phyloP scores from a whole-genome alignment of 2,329 filamentous ascomycete genomes.

The Neospermospora avenae region DNA sequence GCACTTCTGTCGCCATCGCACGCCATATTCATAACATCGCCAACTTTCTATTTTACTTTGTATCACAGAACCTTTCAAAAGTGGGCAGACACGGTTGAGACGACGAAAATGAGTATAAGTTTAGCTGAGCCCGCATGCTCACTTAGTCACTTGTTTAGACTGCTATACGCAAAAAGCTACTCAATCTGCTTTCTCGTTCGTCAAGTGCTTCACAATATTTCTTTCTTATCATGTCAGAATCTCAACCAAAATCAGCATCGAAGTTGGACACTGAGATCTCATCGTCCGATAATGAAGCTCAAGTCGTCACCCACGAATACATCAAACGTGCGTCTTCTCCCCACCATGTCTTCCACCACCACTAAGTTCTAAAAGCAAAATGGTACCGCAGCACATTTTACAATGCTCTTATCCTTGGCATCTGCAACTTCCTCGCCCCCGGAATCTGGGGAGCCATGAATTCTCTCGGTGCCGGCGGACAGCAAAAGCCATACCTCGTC shows the following conservation, averaged over 20 bases:
- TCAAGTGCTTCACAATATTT: neutral
- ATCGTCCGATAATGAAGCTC: slow-evolving; percentile 23
- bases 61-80: neutral
- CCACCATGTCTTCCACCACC: neutral
- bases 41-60: neutral
- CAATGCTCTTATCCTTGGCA: slow-evolving; percentile 67
- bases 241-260: slow-evolving; percentile 9
- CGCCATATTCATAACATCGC: neutral
- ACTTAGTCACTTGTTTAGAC: no score
- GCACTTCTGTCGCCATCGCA: slow-evolving; percentile 6
- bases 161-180: neutral
- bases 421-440: slow-evolving; percentile 68
- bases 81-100: neutral
- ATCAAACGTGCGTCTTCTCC: slow-evolving; percentile 15
- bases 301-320: slow-evolving; percentile 12
- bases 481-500: slow-evolving; percentile 61
- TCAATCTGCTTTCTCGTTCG: neutral
- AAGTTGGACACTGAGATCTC: slow-evolving; percentile 8
- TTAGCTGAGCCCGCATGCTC: neutral
- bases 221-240: slow-evolving; percentile 7
- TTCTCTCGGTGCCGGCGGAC: slow-evolving; percentile 66
- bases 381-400: slow-evolving; percentile 72
- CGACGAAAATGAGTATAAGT: neutral
- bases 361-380: slow-evolving; percentile 36
- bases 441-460: slow-evolving; percentile 76